Base-by-base conservation (phyloP, 1,284 basidiomycete species). In the Microbotryum scabiosae region DNA sequence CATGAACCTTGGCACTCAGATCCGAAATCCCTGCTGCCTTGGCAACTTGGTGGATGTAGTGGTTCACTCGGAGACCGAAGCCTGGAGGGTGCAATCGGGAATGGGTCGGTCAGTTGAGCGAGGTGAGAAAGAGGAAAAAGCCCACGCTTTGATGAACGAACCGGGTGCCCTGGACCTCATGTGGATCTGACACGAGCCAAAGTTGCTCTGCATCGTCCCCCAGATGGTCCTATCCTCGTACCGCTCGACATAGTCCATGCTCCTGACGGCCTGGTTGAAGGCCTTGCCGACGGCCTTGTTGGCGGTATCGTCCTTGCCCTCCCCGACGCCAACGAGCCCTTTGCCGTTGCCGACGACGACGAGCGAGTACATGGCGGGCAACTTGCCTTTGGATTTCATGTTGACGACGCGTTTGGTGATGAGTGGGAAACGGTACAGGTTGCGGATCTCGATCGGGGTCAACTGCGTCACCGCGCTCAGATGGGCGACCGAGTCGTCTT, bases 21-120 rank as follows among this genome's bases (percentile, higher is more conserved):
- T 98, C 94, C 74, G 90, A 88, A 77, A 97, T 90, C 14, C 94
- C 94, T 2, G 89, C 91, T 0, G 92, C 90, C 70, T 89, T 87
- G 71, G 93, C 82, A 56, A 98, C 81, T 53, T 79, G 76, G 76
- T 97, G 92, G 57, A 97, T 79, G 70, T 87, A 83, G 9, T 90
- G 90, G 67, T 94, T 91, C 71, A 89, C 90, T 67, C 86, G 83
- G 54, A 98, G 79, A 12, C 94, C 94, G 74, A 97, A 97, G 3
- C 94, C 93, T 78, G 64, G 0, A 46, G 44, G 54, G 26, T 36
- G 16, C 28, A 4, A 18, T 16, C 16, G 26, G 36, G 25, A 51
- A 5, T 12, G 26, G 9, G 4, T 18, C 12, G 23, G 23, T 14
- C 23, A 50, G 14, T 3, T 28, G 48, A 2, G 48, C 23, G 49